Evolutionary conservation across 768 basidiomycete species (phyloP), one percentile per base, ranked within the genome.

Genomic region (Suillus cothurnatus): DNA sequence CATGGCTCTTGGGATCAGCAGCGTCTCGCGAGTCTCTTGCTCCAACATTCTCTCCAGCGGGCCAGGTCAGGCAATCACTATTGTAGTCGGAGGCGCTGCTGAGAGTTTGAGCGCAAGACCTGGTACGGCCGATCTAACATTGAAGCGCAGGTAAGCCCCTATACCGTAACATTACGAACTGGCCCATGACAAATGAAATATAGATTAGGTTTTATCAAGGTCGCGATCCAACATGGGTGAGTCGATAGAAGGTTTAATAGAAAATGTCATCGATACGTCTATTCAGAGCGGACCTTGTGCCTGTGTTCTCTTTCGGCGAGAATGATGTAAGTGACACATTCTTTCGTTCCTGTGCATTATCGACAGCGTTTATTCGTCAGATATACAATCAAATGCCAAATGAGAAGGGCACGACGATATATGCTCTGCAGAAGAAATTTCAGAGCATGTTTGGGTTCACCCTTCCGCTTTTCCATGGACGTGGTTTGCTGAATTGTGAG

Each of bases 381-480:
- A 97, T 99, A 61, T 99, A 94, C 71, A 85, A 96, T 67, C 97
- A 99, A 80, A 92, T 99, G 89, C 91, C 95, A 2, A 99, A 98
- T 73, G 89, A 95, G 71, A 91, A 89, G 70, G 97, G 96, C 1
- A 97, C 97, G 2, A 89, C 90, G 21, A 77, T 97, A 31, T 93
- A 95, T 77, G 85, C 82, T 14, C 71, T 97, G 7, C 97, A 99
- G 78, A 92, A 93, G 75, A 89, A 88, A 72, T 98, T 99, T 76
- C 95, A 99, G 76, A 86, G 83, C 59, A 77, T 93, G 50, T 98
- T 99, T 70, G 97, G 97, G 6, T 99, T 99, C 75, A 99, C 97
- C 0, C 79, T 99, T 14, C 97, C 97, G 0, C 79, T 99, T n/a
- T 99, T 99, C 78, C 97, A 97, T 74, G 97, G 97, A 3, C 83